Evolutionary conservation across 2,329 filamentous ascomycete genomes (phyloP).

Genomic region (Pestalotiopsis sp.): DNA sequence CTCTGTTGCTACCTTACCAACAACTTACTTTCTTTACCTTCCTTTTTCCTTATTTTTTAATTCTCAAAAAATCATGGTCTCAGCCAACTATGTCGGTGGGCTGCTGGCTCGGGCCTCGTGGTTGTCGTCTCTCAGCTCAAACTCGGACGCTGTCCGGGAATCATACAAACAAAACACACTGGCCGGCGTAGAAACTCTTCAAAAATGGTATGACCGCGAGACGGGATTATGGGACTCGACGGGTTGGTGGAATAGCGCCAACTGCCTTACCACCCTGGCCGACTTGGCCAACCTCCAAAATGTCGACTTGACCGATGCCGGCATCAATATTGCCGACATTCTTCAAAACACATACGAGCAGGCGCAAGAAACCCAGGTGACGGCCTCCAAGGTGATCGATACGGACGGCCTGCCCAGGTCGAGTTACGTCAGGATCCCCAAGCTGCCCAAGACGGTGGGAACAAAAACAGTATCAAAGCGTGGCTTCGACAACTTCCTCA

Average conservation of each 20-base stretch:
- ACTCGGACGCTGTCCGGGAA: constrained; percentile 20
- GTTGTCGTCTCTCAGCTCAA: constrained; percentile 31
- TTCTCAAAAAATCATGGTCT: constrained; percentile 27
- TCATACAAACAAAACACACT: constrained; percentile 28
- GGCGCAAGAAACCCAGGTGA: constrained; percentile 28
- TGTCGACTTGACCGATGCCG: constrained; percentile 10
- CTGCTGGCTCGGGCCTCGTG: constrained; percentile 31
- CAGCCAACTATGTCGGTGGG: constrained; percentile 29
- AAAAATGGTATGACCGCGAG: constrained; percentile 54
- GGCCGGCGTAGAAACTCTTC: constrained; percentile 38
- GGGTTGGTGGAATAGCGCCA: constrained; percentile 67
- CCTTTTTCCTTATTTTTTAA: background rate
- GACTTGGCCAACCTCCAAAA: constrained; percentile 35
- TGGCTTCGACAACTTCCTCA: constrained; percentile 50
- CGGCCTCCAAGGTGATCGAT: constrained; percentile 27
- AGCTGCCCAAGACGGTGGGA: constrained; percentile 14
- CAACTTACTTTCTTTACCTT: background rate
- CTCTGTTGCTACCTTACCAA: background rate
- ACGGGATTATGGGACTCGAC: constrained; percentile 59
- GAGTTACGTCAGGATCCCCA: constrained; percentile 27
- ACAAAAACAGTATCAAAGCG: constrained; percentile 20
- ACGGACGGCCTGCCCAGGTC: constrained; percentile 27
- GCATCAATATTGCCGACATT: constrained; percentile 27
- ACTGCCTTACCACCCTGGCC: constrained; percentile 57
- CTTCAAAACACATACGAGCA: constrained; percentile 30